Percentiles rank a stretch among this genome's conserved stretches.
Evolutionary conservation across 176 grass and related monocot species (phyloP).

Genomic region (Eleusine coracana): DNA sequence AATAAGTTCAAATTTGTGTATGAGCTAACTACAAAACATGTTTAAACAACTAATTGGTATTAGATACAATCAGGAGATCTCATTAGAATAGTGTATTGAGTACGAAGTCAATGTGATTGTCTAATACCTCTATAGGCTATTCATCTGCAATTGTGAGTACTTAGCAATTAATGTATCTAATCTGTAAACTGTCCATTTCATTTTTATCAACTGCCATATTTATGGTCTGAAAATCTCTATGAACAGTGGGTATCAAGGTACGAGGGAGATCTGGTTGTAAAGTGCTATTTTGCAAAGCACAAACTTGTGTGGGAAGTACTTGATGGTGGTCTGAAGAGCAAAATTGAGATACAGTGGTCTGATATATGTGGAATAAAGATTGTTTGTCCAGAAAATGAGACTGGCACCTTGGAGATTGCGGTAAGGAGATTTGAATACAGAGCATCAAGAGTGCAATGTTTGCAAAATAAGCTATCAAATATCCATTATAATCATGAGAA

Average conservation of each 20-base stretch:
- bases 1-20: background rate
- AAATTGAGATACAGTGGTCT: constrained; percentile 85
- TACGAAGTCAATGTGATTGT: background rate
- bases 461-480: background rate
- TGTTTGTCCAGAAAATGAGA: constrained; percentile 59
- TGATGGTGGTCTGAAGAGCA: constrained; percentile 79
- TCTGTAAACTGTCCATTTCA: background rate
- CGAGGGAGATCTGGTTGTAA: constrained; percentile 73
- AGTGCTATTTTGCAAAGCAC: constrained; percentile 86
- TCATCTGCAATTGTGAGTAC: background rate
- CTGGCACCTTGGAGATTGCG: constrained; percentile 64
- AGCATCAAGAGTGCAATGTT: background rate
- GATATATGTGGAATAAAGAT: constrained; percentile 69
- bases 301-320: constrained; percentile 89
- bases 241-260: constrained; percentile 71
- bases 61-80: background rate
- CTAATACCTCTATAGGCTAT: background rate
- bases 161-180: background rate
- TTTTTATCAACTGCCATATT: constrained; percentile 1
- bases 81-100: background rate
- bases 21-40: background rate
- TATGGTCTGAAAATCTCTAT: background rate
- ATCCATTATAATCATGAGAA: background rate
- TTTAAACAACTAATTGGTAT: background rate
- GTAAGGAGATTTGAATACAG: constrained; percentile 42